Conservation (phyloP, 179 eudicot genomes). For the Silene noctiflora region DNA sequence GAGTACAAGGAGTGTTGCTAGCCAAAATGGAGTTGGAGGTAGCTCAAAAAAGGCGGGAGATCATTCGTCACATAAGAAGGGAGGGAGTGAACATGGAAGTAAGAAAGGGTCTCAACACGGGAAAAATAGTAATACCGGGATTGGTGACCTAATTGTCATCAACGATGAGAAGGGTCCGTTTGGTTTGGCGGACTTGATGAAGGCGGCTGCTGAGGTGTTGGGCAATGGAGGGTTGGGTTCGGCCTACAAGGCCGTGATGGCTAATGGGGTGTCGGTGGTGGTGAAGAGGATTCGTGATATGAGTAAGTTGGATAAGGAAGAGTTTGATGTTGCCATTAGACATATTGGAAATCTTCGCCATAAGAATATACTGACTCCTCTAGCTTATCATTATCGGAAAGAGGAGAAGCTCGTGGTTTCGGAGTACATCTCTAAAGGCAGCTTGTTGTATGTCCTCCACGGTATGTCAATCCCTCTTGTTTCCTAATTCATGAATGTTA, state of each 20-base stretch:
- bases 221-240: conserved; percentile 80
- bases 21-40: conserved; percentile 7
- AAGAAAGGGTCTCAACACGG: conserved; percentile 28
- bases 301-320: conserved; percentile 56
- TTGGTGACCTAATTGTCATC: conserved; percentile 45
- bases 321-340: conserved; percentile 60
- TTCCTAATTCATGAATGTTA: not conserved
- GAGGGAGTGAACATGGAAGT: conserved; percentile 29
- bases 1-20: conserved; percentile 2
- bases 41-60: conserved; percentile 25
- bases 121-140: conserved; percentile 18
- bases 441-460: conserved; percentile 66
- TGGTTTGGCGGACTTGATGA: conserved; percentile 76
- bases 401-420: conserved; percentile 83
- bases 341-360: conserved; percentile 56
- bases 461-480: conserved; percentile 36
- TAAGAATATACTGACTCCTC: conserved; percentile 57
- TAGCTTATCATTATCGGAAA: conserved; percentile 73
- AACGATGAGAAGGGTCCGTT: conserved; percentile 60
- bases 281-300: conserved; percentile 78
- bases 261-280: conserved; percentile 67
- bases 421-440: conserved; percentile 61
- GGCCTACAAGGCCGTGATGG: conserved; percentile 76
- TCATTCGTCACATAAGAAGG: conserved; percentile 31
- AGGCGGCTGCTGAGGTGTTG: conserved; percentile 84